These are phyloP conservation scores for Yamagishiella unicocca DNA, from an alignment of 139 green algal species.

Conservation along the genomic window DNA sequence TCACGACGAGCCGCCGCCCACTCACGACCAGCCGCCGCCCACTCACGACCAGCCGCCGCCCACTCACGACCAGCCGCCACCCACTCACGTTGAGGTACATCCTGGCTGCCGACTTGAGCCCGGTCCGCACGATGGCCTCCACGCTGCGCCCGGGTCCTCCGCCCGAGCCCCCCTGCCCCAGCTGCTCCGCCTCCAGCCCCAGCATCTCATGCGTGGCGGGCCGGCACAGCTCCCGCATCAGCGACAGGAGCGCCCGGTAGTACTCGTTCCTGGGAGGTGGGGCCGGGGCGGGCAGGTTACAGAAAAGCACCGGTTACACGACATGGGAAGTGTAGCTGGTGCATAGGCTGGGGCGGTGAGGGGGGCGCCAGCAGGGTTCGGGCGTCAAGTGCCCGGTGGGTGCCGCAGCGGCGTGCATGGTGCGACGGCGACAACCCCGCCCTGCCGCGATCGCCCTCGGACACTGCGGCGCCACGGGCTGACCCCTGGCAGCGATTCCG, in stretches of 20 bases:
- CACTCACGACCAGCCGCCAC: neutral
- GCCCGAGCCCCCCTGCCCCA: slow-evolving; percentile 8
- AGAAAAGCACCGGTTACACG: no score
- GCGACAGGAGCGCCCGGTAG: slow-evolving; percentile 66
- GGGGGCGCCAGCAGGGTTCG: neutral
- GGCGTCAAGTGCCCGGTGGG: no score
- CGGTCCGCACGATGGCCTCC: neutral
- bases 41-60: no score
- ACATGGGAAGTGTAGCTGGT: no score
- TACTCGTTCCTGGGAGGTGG: slow-evolving; percentile 48
- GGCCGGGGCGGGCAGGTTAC: neutral
- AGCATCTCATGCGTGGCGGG: slow-evolving; percentile 49
- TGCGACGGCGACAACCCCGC: no score
- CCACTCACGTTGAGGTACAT: slow-evolving; percentile 28
- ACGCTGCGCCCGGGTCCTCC: neutral
- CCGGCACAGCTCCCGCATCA: slow-evolving; percentile 59
- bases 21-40: no score
- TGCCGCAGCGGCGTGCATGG: no score
- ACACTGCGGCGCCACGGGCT: no score
- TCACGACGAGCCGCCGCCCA: no score
- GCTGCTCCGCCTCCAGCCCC: slow-evolving; percentile 10
- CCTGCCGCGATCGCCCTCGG: no score
- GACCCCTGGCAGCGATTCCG: no score
- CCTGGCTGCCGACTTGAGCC: slow-evolving; percentile 6
- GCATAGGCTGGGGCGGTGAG: neutral